These are phyloP conservation scores for Aspergillus alliaceus DNA, from an alignment of 2,329 filamentous ascomycete species.

Conservation along the genomic window DNA sequence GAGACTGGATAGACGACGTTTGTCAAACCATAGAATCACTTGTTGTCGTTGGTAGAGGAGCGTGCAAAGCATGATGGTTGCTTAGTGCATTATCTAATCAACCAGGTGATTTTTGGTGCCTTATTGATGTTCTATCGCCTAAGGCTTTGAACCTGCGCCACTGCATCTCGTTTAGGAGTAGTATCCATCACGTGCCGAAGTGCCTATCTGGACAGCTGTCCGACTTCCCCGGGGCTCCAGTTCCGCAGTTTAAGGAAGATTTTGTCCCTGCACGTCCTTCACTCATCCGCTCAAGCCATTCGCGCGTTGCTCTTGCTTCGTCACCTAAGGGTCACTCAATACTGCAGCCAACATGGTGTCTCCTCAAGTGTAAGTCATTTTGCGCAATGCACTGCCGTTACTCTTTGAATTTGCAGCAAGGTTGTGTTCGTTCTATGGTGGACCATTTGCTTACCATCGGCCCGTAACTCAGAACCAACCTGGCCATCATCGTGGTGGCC, in stretches of 20 bases:
- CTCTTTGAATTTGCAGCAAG: neutral
- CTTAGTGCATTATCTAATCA: slow-evolving; percentile 17
- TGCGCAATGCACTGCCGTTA: neutral
- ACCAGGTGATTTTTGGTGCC: slow-evolving; percentile 11
- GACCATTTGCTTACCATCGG: neutral
- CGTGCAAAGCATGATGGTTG: slow-evolving; percentile 18
- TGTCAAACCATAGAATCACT: slow-evolving; percentile 7
- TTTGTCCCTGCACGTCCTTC: slow-evolving; percentile 19
- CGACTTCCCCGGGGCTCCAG: slow-evolving; percentile 21
- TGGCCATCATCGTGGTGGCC: slow-evolving; percentile 93
- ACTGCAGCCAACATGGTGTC: slow-evolving; percentile 59
- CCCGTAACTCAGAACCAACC: slow-evolving; percentile 68
- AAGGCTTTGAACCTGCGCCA: slow-evolving; percentile 4
- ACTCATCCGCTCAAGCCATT: slow-evolving; percentile 9
- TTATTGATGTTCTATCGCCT: slow-evolving; percentile 7
- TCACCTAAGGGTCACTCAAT: slow-evolving; percentile 13
- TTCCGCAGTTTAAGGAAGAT: slow-evolving; percentile 16
- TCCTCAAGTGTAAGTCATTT: slow-evolving; percentile 62
- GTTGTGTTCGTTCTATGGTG: neutral
- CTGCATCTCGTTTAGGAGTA: slow-evolving; percentile 4
- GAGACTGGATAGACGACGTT: slow-evolving; percentile 10
- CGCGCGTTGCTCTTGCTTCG: slow-evolving; percentile 12
- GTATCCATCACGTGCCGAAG: slow-evolving; percentile 17
- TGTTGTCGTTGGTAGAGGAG: slow-evolving; percentile 11
- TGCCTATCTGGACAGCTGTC: slow-evolving; percentile 24